Percentiles rank a stretch among this genome's conserved stretches.
These are phyloP conservation scores for Passiflora organensis DNA, from an alignment of 345 rosid species.

Conservation along the genomic window DNA sequence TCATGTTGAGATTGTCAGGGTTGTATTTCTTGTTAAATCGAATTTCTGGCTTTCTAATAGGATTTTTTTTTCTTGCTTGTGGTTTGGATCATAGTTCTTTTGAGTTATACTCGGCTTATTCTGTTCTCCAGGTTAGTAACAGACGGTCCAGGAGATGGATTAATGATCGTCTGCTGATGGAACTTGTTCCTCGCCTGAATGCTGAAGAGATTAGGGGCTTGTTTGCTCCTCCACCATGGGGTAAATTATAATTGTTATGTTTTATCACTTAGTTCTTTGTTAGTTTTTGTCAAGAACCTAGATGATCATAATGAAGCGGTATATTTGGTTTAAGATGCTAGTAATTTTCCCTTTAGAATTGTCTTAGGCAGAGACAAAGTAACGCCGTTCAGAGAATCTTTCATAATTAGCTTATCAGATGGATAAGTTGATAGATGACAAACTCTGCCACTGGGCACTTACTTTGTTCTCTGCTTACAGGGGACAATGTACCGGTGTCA, in stretches of 20 bases:
- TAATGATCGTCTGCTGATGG: conserved; percentile 90
- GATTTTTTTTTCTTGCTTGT: background rate
- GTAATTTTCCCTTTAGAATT: too few species aligned
- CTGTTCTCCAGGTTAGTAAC: conserved; percentile 61
- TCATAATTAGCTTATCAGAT: background rate
- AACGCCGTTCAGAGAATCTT: background rate
- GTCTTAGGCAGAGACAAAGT: background rate
- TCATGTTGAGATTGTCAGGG: background rate
- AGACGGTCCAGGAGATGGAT: conserved; percentile 80
- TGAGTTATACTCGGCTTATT: background rate
- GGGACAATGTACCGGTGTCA: conserved; percentile 78
- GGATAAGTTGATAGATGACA: background rate
- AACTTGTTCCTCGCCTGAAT: conserved; percentile 90
- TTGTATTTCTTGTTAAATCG: background rate
- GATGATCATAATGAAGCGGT: too few species aligned
- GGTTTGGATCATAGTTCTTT: background rate
- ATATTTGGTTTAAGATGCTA: too few species aligned
- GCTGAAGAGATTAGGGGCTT: conserved; percentile 85
- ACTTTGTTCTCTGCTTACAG: conserved; percentile 37
- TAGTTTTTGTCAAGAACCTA: too few species aligned
- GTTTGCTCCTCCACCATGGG: conserved; percentile 99
- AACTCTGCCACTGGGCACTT: conserved; percentile 1
- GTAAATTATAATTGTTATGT: conserved; percentile 33
- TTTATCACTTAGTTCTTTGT: background rate
- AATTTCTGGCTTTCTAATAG: background rate